Base-by-base conservation (phyloP, 805 yeast species). In the Kodamaea nitidulidarum region DNA sequence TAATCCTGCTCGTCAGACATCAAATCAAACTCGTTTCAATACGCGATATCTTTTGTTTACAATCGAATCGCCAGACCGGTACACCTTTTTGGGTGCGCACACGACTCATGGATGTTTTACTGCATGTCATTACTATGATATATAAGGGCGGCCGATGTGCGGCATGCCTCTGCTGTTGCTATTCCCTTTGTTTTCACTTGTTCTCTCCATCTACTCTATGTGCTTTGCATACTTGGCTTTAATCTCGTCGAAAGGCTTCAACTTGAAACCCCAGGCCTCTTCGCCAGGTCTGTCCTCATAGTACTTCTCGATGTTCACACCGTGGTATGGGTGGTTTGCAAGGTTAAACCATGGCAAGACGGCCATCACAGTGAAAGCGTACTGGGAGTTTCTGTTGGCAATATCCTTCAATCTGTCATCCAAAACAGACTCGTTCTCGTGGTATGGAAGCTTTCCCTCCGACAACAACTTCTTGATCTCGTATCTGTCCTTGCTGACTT, bases 261-360 rank as follows among this genome's bases (percentile, higher is more conserved):
- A 70, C 25, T 45, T 47, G 46, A 75, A 73, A 5, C 78, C 79
- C 81, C 81, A 75, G 20, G 58, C 65, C 58, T 75, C 80, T 58
- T 75, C 81, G 35, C 81, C 81, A 4, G 75, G 73, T 54, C 82
- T 68, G 38, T 61, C 67, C 55, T 74, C 79, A 46, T 56, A 56
- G 46, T 56, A 56, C 42, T 56, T 56, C 21, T 48, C 42, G 43
- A 82, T 67, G 54, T 81, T 83, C 43, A 84, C 79, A 17, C 91
- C 93, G 61, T 86, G 95, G 66, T 78, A 81, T 50, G 85, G 88
- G 61, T 86, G 95, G 58, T 78, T 65, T 34, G 80, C 88, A 46
- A 84, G 67, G 65, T 87, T 87, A 70, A 87, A 85, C 87, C 88
- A 81, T 16, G 95, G 95, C 52, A 86, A 60, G 44, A 84, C 55